phyloP scores from a whole-genome alignment of 2,329 filamentous ascomycete species.

The Aspergillus latus region DNA sequence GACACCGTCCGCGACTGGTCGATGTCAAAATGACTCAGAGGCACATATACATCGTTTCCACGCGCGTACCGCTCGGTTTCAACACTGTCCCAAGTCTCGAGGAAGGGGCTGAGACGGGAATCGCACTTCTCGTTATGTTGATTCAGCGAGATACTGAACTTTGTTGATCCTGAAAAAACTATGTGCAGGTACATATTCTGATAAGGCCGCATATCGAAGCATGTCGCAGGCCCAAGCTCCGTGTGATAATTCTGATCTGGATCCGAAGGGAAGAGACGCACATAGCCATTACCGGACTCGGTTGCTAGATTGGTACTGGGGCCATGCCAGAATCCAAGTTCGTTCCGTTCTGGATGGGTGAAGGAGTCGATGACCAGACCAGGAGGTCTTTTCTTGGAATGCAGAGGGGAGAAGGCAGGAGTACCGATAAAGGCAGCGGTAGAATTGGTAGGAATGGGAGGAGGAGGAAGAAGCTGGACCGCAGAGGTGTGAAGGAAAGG shows the following conservation, averaged over 20 bases:
- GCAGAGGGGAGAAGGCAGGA: not conserved
- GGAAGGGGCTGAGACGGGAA: constrained; percentile 57
- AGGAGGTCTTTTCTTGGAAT: not conserved
- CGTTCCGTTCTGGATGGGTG: constrained; percentile 53
- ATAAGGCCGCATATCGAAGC: constrained; percentile 57
- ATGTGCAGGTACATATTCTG: constrained; percentile 64
- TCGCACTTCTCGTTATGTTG: constrained; percentile 66
- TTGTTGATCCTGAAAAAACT: constrained; percentile 60
- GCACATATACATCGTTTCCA: constrained; percentile 62
- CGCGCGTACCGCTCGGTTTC: constrained; percentile 62
- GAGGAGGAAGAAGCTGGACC: constrained; percentile 8
- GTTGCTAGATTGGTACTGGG: constrained; percentile 60
- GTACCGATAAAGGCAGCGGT: not conserved
- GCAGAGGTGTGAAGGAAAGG: not conserved
- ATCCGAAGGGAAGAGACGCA: constrained; percentile 60
- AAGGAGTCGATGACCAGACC: constrained; percentile 62
- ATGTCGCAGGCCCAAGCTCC: constrained; percentile 54
- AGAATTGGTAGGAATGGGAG: constrained; percentile 5
- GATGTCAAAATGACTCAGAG: constrained; percentile 65
- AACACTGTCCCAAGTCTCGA: constrained; percentile 67
- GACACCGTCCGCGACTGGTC: constrained; percentile 58
- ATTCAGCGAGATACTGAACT: constrained; percentile 64
- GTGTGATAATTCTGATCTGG: constrained; percentile 63
- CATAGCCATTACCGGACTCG: constrained; percentile 51
- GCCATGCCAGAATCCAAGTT: constrained; percentile 65